Percentiles rank a stretch among this genome's conserved stretches.
These are phyloP conservation scores for Eleusine coracana DNA, from an alignment of 176 grass and related monocot genomes.

Conservation along the genomic window DNA sequence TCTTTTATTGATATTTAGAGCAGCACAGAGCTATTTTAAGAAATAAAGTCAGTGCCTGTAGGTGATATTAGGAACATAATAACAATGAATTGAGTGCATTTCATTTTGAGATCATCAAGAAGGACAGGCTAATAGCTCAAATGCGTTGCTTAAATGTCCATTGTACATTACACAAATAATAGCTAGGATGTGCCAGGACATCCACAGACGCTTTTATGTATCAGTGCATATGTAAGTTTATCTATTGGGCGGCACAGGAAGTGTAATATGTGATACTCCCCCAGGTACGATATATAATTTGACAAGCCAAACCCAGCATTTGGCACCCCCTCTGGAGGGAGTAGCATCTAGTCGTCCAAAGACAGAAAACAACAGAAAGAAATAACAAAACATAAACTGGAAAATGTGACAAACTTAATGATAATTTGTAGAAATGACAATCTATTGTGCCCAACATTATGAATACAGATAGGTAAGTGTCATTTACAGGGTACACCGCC, in stretches of 20 bases:
- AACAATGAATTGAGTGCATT: neutral
- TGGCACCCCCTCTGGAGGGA: neutral
- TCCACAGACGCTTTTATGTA: neutral
- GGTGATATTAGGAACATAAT: conserved; percentile 25
- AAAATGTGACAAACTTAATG: neutral
- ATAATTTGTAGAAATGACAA: neutral
- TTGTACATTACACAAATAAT: conserved; percentile 6
- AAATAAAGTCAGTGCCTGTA: conserved; percentile 38
- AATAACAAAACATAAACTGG: neutral
- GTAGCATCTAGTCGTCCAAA: conserved; percentile 5
- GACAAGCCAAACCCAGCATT: neutral
- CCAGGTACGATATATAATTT: neutral
- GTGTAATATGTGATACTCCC: neutral
- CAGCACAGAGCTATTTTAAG: conserved; percentile 70
- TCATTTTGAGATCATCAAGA: conserved; percentile 28
- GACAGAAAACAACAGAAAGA: neutral
- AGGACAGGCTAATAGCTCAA: neutral
- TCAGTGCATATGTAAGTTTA: neutral
- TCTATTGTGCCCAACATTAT: neutral
- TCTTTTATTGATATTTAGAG: conserved; percentile 88
- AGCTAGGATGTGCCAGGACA: conserved; percentile 9
- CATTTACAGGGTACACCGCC: neutral
- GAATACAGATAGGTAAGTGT: conserved; percentile 10
- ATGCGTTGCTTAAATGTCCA: conserved; percentile 26
- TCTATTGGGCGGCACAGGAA: neutral